Evolutionary conservation across 257 asterid species (phyloP), one percentile per base, ranked within the genome.

Genomic region (Paraleonurus japonicus): DNA sequence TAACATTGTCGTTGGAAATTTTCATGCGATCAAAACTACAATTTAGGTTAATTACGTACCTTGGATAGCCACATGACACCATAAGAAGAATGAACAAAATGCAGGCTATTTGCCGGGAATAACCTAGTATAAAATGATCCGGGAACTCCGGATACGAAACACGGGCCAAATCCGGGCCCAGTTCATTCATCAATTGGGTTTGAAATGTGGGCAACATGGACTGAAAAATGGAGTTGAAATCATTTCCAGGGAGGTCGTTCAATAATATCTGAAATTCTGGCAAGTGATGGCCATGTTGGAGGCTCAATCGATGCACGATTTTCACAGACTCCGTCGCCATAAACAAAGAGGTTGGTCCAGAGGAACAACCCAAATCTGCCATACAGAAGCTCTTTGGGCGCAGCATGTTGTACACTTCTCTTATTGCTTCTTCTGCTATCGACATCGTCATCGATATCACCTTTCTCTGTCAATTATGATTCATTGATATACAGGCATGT

Each of bases 291-390:
- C 73, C 64, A 4, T 53, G 72, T 1, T 47, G 70, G 41, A 26
- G 76, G 66, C 85, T 16, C 28, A 78, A 33, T 13, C 50, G 45
- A 2, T 65, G 74, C 1, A 84, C 45, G 9, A 60, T 58, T 28
- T 73, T 74, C 8, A 87, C 35, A 6, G 83, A 28, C 57, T 87
- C 78, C 1, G 61, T 53, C 9, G 78, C 75, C 7, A 77, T 77
- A 7, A 81, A 8, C 7, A 88, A 37, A 7, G 96, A 62, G 83
- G 81, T 90, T 0, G 97, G 90, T 2, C 96, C 96, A 19, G 84
- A 73, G 2, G 96, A 85, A 35, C 96, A 88, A 1, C 95, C 97
- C 81, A 88, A 55, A n/a, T 88, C 96, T 0, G 90, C 95, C 33
- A 90, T 77, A 68, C 82, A 65, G 0, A 85, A 54, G 4, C 32